Conservation (phyloP, 805 yeast species). For the Barnettozyma siamensis region DNA sequence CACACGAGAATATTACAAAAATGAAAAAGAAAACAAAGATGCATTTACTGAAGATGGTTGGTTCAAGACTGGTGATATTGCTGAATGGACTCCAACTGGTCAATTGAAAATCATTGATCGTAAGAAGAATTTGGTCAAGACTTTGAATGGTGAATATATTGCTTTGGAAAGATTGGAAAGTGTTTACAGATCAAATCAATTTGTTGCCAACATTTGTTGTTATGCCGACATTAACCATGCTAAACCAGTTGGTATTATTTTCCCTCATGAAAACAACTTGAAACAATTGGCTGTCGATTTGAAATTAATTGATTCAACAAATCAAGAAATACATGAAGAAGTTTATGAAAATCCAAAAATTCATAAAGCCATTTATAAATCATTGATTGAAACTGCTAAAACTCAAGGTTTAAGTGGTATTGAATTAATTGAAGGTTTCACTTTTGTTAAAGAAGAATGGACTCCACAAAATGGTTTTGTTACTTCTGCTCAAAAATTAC, state of each 20-base stretch:
- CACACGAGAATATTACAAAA: constrained; percentile 72
- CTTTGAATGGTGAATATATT: constrained; percentile 94
- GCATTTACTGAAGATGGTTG: constrained; percentile 76
- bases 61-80: constrained; percentile 97
- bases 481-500: constrained; percentile 93
- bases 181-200: constrained; percentile 75
- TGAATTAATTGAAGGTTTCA: constrained; percentile 76
- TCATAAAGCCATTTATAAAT: constrained; percentile 44
- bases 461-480: constrained; percentile 94
- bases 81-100: constrained; percentile 83
- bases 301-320: constrained; percentile 39
- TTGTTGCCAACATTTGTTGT: constrained; percentile 79
- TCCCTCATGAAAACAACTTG: constrained; percentile 69
- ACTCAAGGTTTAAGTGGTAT: constrained; percentile 78
- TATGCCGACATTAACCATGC: constrained; percentile 86
- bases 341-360: constrained; percentile 54
- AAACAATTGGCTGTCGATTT: constrained; percentile 53
- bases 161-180: constrained; percentile 94
- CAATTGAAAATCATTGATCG: constrained; percentile 84
- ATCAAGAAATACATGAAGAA: constrained; percentile 35
- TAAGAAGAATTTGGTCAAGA: constrained; percentile 92
- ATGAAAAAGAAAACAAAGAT: constrained; percentile 70
- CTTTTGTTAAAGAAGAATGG: constrained; percentile 87
- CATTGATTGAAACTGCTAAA: constrained; percentile 70
- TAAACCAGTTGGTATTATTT: constrained; percentile 87